Percentiles rank a stretch among this genome's conserved stretches.
These are phyloP conservation scores for Lunularia cruciata DNA, from an alignment of 225 moss, liverwort and hornwort species.

Conservation along the genomic window DNA sequence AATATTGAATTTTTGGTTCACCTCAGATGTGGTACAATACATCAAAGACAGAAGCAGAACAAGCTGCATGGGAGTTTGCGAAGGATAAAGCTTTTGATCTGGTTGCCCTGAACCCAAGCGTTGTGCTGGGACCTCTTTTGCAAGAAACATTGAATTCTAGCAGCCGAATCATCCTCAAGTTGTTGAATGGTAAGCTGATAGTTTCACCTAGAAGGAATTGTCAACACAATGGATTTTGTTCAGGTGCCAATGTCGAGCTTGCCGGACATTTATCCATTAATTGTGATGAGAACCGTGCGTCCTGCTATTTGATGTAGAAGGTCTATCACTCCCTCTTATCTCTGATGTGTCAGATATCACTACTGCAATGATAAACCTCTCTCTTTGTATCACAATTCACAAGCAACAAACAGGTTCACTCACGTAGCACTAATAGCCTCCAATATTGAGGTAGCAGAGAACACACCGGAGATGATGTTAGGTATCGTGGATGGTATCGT, in stretches of 20 bases:
- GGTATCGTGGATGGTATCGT: neutral
- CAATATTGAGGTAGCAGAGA: too few relatives aligned
- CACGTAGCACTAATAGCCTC: too few relatives aligned
- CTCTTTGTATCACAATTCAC: too few relatives aligned
- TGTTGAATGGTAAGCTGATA: conserved; percentile 12
- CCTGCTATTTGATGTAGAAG: neutral
- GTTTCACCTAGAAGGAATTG: too few relatives aligned
- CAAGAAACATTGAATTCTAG: conserved; percentile 13
- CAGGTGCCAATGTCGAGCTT: neutral
- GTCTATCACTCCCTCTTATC: too few relatives aligned
- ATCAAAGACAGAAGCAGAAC: conserved; percentile 56
- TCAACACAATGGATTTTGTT: neutral
- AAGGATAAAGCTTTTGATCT: conserved; percentile 48
- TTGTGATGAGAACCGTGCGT: neutral
- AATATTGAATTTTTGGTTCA: too few relatives aligned
- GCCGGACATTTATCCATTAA: neutral
- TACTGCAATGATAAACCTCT: too few relatives aligned
- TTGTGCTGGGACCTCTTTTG: conserved; percentile 52
- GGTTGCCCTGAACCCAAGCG: conserved; percentile 52
- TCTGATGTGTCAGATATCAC: too few relatives aligned
- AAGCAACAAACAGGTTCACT: too few relatives aligned
- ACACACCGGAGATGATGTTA: too few relatives aligned
- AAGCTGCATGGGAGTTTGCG: conserved; percentile 70
- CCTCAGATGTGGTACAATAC: conserved; percentile 8
- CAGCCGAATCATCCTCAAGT: neutral